Conservation (phyloP, 2,329 filamentous ascomycete species). For the Stagonosporopsis chrysanthemi region DNA sequence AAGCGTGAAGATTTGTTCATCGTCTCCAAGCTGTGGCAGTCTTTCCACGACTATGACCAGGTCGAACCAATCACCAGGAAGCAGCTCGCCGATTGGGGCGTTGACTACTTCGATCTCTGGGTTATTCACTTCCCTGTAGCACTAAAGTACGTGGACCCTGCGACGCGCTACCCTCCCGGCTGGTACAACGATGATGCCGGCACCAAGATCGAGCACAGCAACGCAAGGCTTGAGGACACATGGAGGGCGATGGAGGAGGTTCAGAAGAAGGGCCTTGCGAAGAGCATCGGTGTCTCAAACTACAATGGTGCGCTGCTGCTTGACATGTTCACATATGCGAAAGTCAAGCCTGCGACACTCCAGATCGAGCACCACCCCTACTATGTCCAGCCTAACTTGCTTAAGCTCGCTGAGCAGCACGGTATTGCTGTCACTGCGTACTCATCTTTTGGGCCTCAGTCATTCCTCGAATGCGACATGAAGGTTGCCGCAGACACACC, state of each 20-base stretch:
- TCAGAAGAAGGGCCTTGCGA: conserved; percentile 55
- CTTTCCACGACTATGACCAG: conserved; percentile 81
- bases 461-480: conserved; percentile 36
- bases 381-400: conserved; percentile 44
- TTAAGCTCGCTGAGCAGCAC: conserved; percentile 45
- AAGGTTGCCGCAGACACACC: conserved; percentile 31
- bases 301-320: conserved; percentile 55
- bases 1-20: conserved; percentile 81
- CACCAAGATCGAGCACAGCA: conserved; percentile 47
- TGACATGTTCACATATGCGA: conserved; percentile 62
- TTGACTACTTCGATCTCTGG: conserved; percentile 55
- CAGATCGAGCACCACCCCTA: conserved; percentile 52
- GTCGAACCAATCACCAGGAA: conserved; percentile 79
- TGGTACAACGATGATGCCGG: conserved; percentile 46
- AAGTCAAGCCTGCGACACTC: conserved; percentile 45
- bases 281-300: conserved; percentile 50
- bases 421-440: conserved; percentile 47
- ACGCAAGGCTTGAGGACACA: conserved; percentile 44
- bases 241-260: conserved; percentile 54
- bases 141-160: conserved; percentile 63
- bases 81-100: conserved; percentile 57
- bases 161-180: conserved; percentile 47
- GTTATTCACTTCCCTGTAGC: conserved; percentile 73
- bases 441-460: conserved; percentile 57
- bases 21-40: conserved; percentile 92